phyloP scores from a whole-genome alignment of 352 stramenopile genomes.

The Pythium phragmiticola region DNA sequence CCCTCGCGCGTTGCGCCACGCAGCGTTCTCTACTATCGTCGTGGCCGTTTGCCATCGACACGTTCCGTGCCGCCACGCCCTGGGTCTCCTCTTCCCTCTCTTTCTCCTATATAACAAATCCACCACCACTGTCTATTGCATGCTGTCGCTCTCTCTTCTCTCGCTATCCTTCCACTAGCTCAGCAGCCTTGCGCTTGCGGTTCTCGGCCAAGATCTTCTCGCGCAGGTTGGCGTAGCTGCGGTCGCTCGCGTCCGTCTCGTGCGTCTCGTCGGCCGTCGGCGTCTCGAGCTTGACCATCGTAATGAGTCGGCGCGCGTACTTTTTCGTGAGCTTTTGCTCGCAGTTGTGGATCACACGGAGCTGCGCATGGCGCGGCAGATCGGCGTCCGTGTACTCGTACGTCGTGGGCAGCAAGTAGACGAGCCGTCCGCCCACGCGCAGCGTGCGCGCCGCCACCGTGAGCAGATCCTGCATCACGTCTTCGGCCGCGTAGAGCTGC shows the following conservation, averaged over 20 bases:
- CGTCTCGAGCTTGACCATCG: constrained; percentile 71
- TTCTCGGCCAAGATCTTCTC: constrained; percentile 58
- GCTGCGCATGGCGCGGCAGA: constrained; percentile 65
- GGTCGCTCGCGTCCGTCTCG: constrained; percentile 24
- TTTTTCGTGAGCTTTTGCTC: constrained; percentile 85
- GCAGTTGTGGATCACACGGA: constrained; percentile 75
- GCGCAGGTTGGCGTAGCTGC: constrained; percentile 68
- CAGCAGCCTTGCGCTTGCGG: constrained; percentile 45
- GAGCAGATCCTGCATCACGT: constrained; percentile 97
- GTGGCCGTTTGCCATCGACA: neutral
- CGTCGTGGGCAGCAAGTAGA: constrained; percentile 85
- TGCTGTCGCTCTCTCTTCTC: neutral
- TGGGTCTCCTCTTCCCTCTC: neutral
- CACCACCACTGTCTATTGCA: neutral
- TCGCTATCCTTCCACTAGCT: constrained; percentile 1
- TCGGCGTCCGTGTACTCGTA: constrained; percentile 82
- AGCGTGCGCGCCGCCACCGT: constrained; percentile 85
- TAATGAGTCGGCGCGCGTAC: constrained; percentile 83
- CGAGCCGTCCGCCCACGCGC: constrained; percentile 71
- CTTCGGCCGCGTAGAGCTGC: constrained; percentile 93
- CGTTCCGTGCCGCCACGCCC: constrained; percentile 10
- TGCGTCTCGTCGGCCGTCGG: neutral
- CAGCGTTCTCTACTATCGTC: neutral
- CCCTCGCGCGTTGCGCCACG: constrained; percentile 3
- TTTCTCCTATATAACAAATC: neutral